Percentiles rank a stretch among this genome's conserved stretches.
Evolutionary conservation across 148 eudicot species (phyloP).

Genomic region (Beta vulgaris): DNA sequence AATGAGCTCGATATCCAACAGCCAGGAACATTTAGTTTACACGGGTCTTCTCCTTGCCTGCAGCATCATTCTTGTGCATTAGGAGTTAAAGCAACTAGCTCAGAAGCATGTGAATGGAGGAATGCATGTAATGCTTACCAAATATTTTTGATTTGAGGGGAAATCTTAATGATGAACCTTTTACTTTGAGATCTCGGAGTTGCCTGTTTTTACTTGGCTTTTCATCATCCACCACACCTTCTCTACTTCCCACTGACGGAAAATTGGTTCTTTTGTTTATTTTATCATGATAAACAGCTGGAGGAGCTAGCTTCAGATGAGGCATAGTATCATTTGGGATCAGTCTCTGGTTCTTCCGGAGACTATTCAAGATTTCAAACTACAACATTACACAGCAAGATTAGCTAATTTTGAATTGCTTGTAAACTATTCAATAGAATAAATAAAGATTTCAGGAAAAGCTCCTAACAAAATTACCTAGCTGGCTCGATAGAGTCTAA

Average conservation of each 20-base stretch:
- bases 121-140: conserved; percentile 40
- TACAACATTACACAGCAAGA: conserved; percentile 36
- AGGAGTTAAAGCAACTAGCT: conserved; percentile 12
- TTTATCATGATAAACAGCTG: conserved; percentile 93
- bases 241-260: conserved; percentile 41
- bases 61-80: conserved; percentile 20
- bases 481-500: no score
- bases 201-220: conserved; percentile 54
- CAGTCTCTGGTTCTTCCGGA: conserved; percentile 57
- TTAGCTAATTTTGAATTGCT: neutral
- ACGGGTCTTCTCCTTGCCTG: conserved; percentile 74
- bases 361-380: conserved; percentile 81
- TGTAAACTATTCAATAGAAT: neutral
- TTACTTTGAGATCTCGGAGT: conserved; percentile 57
- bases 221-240: conserved; percentile 30
- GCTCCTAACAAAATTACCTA: neutral
- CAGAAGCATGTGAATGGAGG: neutral
- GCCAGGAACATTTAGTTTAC: conserved; percentile 30
- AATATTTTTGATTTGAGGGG: conserved; percentile 76
- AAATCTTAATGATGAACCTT: conserved; percentile 61
- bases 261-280: conserved; percentile 55
- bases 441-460: neutral
- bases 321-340: conserved; percentile 62
- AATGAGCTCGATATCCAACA: neutral
- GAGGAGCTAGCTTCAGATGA: conserved; percentile 91